These are phyloP conservation scores for Hypoxylon rubiginosum DNA, from an alignment of 2,329 filamentous ascomycete species.

Conservation along the genomic window DNA sequence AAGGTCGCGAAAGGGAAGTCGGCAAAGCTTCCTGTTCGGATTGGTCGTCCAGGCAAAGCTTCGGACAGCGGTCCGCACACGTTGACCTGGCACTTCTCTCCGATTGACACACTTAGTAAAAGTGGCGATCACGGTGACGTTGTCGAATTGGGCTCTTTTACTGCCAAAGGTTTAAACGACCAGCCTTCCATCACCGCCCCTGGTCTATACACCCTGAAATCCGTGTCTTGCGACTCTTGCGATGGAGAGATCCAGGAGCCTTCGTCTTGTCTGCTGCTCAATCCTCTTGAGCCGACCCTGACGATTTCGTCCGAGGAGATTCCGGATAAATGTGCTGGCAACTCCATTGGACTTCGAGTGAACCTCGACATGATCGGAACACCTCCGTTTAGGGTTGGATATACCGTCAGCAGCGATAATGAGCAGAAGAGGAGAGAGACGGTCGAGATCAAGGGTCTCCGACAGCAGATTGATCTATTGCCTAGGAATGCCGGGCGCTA, in stretches of 20 bases:
- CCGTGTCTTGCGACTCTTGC: conserved; percentile 84
- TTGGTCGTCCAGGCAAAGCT: conserved; percentile 71
- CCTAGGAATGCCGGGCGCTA: conserved; percentile 87
- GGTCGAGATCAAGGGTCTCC: conserved; percentile 75
- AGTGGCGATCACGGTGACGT: conserved; percentile 77
- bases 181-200: conserved; percentile 78
- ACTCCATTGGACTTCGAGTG: conserved; percentile 89
- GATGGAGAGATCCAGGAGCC: conserved; percentile 92
- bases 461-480: conserved; percentile 86
- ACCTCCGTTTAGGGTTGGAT: conserved; percentile 88
- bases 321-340: conserved; percentile 94
- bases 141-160: conserved; percentile 69
- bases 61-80: conserved; percentile 76
- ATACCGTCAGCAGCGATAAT: conserved; percentile 77
- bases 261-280: conserved; percentile 91
- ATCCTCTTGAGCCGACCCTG: conserved; percentile 88
- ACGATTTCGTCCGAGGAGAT: conserved; percentile 83
- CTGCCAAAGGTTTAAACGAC: conserved; percentile 72
- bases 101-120: conserved; percentile 76
- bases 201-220: conserved; percentile 87
- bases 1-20: conserved; percentile 83
- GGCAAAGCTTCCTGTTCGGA: conserved; percentile 77
- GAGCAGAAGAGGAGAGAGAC: conserved; percentile 66
- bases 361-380: conserved; percentile 92
- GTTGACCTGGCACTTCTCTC: conserved; percentile 85